Conservation (phyloP, 768 basidiomycete genomes). For the Rhodotorula paludigena region DNA sequence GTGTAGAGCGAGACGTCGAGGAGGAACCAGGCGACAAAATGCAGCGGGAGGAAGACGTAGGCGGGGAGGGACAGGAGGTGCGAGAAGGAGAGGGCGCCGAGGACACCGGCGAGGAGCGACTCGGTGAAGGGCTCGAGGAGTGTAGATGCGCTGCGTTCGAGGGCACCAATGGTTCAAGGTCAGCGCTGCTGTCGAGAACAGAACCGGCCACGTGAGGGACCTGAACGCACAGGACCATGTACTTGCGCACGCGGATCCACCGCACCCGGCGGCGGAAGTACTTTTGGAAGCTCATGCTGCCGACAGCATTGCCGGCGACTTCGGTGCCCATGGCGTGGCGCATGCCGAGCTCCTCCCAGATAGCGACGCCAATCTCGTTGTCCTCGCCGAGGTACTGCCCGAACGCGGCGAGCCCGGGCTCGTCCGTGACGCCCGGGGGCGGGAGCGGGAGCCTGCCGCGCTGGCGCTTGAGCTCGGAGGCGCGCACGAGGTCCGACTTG, state of each 20-base stretch:
- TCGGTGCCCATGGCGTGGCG: conserved; percentile 87
- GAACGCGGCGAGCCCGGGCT: conserved; percentile 60
- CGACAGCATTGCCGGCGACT: conserved; percentile 80
- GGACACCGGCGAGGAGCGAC: conserved; percentile 63
- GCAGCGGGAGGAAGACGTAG: conserved; percentile 54
- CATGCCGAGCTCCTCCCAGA: conserved; percentile 89
- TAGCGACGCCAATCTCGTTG: conserved; percentile 86
- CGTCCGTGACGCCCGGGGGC: conserved; percentile 7
- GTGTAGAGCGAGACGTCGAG: conserved; percentile 78
- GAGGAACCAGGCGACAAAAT: conserved; percentile 60
- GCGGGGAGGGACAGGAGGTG: conserved; percentile 54
- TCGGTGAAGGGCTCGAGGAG: conserved; percentile 90
- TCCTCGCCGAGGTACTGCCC: conserved; percentile 91
- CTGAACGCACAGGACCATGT: conserved; percentile 63
- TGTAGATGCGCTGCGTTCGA: conserved; percentile 58
- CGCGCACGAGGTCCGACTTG: conserved; percentile 73
- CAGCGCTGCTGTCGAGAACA: neutral
- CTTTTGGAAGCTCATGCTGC: conserved; percentile 74
- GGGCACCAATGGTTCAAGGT: too few species aligned
- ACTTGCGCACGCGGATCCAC: conserved; percentile 95
- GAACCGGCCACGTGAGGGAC: neutral
- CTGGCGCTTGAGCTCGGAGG: conserved; percentile 52
- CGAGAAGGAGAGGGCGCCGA: conserved; percentile 58
- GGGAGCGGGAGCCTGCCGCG: conserved; percentile 3
- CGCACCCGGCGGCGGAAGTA: conserved; percentile 85